These are phyloP conservation scores for Ophiostoma piceae DNA, from an alignment of 2,329 filamentous ascomycete species.

Conservation along the genomic window DNA sequence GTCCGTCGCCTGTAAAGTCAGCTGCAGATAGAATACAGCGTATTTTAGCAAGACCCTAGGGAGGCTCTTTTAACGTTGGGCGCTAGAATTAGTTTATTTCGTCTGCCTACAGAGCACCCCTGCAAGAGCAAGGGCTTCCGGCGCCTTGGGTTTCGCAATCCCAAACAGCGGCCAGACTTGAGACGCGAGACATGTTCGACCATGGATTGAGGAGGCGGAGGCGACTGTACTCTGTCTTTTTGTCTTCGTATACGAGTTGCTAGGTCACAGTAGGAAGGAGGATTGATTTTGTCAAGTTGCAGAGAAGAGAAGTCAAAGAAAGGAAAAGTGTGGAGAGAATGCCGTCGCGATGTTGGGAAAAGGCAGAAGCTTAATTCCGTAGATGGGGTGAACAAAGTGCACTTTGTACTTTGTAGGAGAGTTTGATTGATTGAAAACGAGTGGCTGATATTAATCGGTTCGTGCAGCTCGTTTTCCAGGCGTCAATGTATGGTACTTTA, in stretches of 20 bases:
- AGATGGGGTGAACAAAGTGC: too few species aligned
- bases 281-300: neutral
- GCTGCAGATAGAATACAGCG: too few species aligned
- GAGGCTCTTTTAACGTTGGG: slow-evolving; percentile 4
- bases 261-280: neutral
- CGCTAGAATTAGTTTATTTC: neutral
- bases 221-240: neutral
- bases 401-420: too few species aligned
- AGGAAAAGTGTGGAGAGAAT: neutral
- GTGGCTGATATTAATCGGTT: too few species aligned
- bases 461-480: neutral
- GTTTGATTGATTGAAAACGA: too few species aligned
- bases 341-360: neutral
- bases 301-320: neutral
- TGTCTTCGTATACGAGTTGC: neutral
- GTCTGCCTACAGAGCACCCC: neutral
- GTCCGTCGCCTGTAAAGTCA: neutral
- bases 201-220: slow-evolving; percentile 18
- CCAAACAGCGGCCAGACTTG: slow-evolving; percentile 30
- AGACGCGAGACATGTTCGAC: slow-evolving; percentile 30
- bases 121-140: slow-evolving; percentile 31
- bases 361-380: neutral
- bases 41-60: too few species aligned
- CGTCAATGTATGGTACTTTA: neutral
- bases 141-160: slow-evolving; percentile 37